Base-by-base conservation (phyloP, 2,329 filamentous ascomycete species). In the Geosmithia putterillii region DNA sequence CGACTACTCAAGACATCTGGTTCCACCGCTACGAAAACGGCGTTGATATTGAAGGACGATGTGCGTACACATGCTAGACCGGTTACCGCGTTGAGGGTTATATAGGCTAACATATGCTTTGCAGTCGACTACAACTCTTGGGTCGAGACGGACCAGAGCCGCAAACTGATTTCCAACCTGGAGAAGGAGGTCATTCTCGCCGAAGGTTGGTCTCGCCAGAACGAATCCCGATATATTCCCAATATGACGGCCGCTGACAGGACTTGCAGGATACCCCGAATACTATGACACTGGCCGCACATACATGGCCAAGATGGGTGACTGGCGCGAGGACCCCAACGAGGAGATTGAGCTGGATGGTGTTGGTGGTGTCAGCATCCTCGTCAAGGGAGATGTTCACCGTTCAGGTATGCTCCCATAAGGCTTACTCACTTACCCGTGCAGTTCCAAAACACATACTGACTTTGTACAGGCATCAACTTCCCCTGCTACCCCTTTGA, bases 91-190 rank as follows among this genome's bases (percentile, higher is more conserved):
- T 36, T 22, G 25, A 28, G 4, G 18, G 14, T 3, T 37, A 22
- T 14, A 9, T 12, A 34, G 4, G 20, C 50, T 55, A 20, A 54
- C 44, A 46, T 42, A 20, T 37, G 42, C 18, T 10, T 6, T 8
- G 50, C 47, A 92, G 86, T 96, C 58, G 92, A 98, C 61, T 98
- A 98, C 70, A 98, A 98, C 65, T 96, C 92, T 2, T 98, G 92
- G 92, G 77, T 94, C 53, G 92, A 98, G 66, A 90, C 90, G 9
- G 82, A 89, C 42, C 84, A 90, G 62, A 88, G 76, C 40, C 76
- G 83, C 46, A 83, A 81, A 55, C 73, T 96, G 43, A 72, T 82
- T n/a, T 67, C 74, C 6, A 77, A 69, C 43, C 71, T 96, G 18
- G 74, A 83, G 51, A 89, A 87, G 58, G 80, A 95, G 54, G 71